These are phyloP conservation scores for Alternaria metachromatica DNA, from an alignment of 2,329 filamentous ascomycete genomes.

Conservation along the genomic window DNA sequence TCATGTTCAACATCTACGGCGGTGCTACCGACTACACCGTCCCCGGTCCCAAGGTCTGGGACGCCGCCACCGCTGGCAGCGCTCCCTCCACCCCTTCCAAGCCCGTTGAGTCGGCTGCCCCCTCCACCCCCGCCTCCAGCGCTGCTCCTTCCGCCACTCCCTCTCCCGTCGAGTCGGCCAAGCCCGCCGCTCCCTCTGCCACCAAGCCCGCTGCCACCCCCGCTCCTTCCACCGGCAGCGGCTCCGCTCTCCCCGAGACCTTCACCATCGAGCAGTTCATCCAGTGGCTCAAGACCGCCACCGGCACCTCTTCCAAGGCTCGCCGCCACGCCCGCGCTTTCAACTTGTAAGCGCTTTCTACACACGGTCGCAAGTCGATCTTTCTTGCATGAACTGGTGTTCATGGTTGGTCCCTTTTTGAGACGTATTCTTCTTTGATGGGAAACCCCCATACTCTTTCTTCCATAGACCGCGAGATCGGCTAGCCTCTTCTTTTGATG, in stretches of 20 bases:
- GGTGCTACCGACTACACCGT: conserved; percentile 45
- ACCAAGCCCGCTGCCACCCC: conserved; percentile 8
- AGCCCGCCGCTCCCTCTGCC: conserved; percentile 13
- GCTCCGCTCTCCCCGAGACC: conserved; percentile 33
- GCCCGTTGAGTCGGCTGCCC: conserved; percentile 3
- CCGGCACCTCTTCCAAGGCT: conserved; percentile 27
- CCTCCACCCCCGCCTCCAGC: conserved; percentile 8
- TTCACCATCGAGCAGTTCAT: conserved; percentile 42
- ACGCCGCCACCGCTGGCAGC: conserved; percentile 22
- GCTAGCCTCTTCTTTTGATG: conserved; percentile 14
- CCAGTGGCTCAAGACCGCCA: conserved; percentile 35
- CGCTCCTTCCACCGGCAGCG: conserved; percentile 16
- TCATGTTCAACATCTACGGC: conserved; percentile 51
- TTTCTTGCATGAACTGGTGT: conserved; percentile 17
- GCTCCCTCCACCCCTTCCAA: conserved; percentile 19
- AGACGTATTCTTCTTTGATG: conserved; percentile 19
- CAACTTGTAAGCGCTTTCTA: conserved; percentile 37
- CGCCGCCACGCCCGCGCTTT: conserved; percentile 50
- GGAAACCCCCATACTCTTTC: conserved; percentile 5
- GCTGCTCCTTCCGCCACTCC: conserved; percentile 14
- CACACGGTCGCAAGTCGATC: conserved; percentile 1
- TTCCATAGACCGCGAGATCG: conserved; percentile 17
- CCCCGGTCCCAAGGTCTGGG: conserved; percentile 50
- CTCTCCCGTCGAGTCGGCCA: conserved; percentile 7
- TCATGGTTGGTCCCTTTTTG: conserved; percentile 8